Evolutionary conservation across 345 rosid genomes (phyloP), one percentile per base, ranked within the genome.

Genomic region (Hibiscus syriacus): DNA sequence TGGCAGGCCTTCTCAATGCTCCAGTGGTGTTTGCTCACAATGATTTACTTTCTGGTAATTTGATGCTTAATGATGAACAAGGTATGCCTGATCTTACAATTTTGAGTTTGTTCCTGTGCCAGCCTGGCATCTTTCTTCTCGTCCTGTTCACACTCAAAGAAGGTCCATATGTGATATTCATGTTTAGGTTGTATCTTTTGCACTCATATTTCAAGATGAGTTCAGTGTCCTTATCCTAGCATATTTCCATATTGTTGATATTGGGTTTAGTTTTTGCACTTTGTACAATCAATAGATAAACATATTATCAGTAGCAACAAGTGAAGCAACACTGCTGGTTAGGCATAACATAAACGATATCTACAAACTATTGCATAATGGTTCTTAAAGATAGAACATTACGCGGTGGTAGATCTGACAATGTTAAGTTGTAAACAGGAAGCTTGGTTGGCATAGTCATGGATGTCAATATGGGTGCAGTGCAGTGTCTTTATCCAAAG

Each of bases 11-110:
- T 76, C 86, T 94, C 61, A 83, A 82, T 54, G 59, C 95, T 71
- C 89, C 96, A 0, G 92, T 91, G 66, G 97, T 94, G 74, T 94
- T 87, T 83, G 78, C 92, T 63, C 99, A 94, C 74, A 94, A 91
- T 68, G 99, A 94, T 84, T 80, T 94, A 80, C 95, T 94, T 32
- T 91, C 92, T 13, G 99, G 96, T 70, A 94, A 94, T 73, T 64
- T 94, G 69, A 94, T 94, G 99, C 73, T 83, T 41, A 91, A 89
- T 62, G 97, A 86, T 6, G 92, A 84, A 50, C 84, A 86, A 50
- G 52, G 22, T 43, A 25, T 25, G 19, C 34, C 16, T 20, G 20
- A 20, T 36, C 25, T 53, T 45, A n/a, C 68, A 38, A 41, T 50
- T 67, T 53, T 7, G 26, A 3, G 5, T 26, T 45, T 43, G 14